These are phyloP conservation scores for Batrachochytrium dendrobatidis DNA, from an alignment of 371 early-diverging fungal genomes.

Conservation along the genomic window DNA sequence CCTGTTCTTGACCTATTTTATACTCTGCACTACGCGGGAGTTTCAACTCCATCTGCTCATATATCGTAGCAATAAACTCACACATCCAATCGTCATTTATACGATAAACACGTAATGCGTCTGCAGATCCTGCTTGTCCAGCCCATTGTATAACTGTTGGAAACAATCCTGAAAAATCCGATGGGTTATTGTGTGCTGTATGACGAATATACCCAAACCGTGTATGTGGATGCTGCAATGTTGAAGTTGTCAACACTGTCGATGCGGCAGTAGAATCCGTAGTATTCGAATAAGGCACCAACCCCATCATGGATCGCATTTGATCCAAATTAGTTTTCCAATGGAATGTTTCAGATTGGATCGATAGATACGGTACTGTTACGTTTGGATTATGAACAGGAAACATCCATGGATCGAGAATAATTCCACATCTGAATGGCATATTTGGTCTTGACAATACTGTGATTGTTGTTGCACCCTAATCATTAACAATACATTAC, in stretches of 20 bases:
- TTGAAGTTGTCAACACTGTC: no score
- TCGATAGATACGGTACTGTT: conserved; percentile 27
- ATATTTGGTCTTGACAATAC: conserved; percentile 13
- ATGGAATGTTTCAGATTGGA: conserved; percentile 29
- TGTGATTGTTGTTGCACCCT: conserved; percentile 10
- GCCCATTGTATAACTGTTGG: conserved; percentile 11
- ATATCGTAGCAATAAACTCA: no score
- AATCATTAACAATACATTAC: no score
- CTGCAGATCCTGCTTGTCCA: conserved; percentile 8
- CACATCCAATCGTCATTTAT: background rate
- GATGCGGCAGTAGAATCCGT: no score
- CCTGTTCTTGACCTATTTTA: no score
- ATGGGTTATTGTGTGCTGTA: conserved; percentile 26
- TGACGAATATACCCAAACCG: conserved; percentile 14
- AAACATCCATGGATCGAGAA: conserved; percentile 44
- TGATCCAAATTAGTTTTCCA: conserved; percentile 19
- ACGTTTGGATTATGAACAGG: conserved; percentile 7
- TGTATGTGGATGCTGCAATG: conserved; percentile 1
- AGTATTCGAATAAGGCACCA: no score
- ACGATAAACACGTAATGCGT: conserved; percentile 5
- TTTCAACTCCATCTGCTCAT: no score
- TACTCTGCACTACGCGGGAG: no score
- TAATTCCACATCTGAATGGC: conserved; percentile 33
- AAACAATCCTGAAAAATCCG: conserved; percentile 22
- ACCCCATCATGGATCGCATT: background rate